phyloP scores from a whole-genome alignment of 805 yeast species.

The Kazachstania kunashirensis region DNA sequence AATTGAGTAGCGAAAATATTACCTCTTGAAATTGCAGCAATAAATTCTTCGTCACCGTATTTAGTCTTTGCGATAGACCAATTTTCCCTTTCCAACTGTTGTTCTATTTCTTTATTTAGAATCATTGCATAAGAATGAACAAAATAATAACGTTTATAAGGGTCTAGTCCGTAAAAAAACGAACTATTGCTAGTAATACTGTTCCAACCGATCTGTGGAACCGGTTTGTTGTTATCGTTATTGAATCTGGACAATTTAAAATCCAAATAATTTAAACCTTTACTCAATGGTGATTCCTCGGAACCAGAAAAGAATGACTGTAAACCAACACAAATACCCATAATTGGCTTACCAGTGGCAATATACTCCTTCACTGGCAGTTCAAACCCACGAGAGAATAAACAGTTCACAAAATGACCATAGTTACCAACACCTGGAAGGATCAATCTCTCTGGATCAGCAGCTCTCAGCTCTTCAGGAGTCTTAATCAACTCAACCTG shows the following conservation, averaged over 20 bases:
- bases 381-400: slow-evolving; percentile 51
- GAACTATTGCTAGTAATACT: slow-evolving; percentile 27
- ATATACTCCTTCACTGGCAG: slow-evolving; percentile 61
- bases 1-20: slow-evolving; percentile 93
- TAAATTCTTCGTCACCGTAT: slow-evolving; percentile 70
- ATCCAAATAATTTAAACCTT: slow-evolving; percentile 53
- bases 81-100: slow-evolving; percentile 28
- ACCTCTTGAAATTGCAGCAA: slow-evolving; percentile 70
- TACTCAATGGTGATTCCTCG: slow-evolving; percentile 55
- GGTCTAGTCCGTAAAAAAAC: slow-evolving; percentile 53
- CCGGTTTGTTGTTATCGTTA: slow-evolving; percentile 52
- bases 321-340: slow-evolving; percentile 97
- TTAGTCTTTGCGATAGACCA: slow-evolving; percentile 69
- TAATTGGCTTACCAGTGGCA: slow-evolving; percentile 67
- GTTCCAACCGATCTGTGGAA: slow-evolving; percentile 98
- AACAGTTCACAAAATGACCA: slow-evolving; percentile 80
- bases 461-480: slow-evolving; percentile 42
- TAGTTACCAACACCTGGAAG: slow-evolving; percentile 97
- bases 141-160: slow-evolving; percentile 71
- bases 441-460: slow-evolving; percentile 46
- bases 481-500: slow-evolving; percentile 50
- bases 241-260: slow-evolving; percentile 48
- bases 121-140: slow-evolving; percentile 91
- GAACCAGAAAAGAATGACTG: slow-evolving; percentile 74
- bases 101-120: slow-evolving; percentile 32